Percentiles rank a stretch among this genome's conserved stretches.
These are phyloP conservation scores for Colletotrichum orchidophilum DNA, from an alignment of 2,329 filamentous ascomycete genomes.

Conservation along the genomic window DNA sequence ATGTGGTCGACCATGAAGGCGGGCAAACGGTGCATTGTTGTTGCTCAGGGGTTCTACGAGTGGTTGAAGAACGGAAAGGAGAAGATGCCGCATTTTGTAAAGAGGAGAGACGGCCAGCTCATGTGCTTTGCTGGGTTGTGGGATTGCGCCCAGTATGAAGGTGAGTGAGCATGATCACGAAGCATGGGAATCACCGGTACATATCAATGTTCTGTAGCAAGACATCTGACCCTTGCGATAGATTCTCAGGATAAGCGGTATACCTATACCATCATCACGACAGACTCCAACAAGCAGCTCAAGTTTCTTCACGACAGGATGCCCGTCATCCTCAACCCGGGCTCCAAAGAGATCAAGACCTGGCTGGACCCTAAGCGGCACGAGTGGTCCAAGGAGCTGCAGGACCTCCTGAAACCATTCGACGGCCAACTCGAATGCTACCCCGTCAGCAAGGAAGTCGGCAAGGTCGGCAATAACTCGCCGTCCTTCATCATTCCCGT, in stretches of 20 bases:
- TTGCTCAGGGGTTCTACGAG: constrained; percentile 95
- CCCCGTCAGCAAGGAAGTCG: constrained; percentile 86
- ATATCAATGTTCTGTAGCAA: not conserved
- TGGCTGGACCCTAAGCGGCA: constrained; percentile 81
- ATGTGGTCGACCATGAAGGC: constrained; percentile 96
- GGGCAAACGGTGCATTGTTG: constrained; percentile 84
- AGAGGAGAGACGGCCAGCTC: constrained; percentile 81
- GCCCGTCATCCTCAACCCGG: constrained; percentile 89
- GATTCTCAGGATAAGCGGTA: constrained; percentile 76
- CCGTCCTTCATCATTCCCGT: constrained; percentile 84
- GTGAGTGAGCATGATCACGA: constrained; percentile 57
- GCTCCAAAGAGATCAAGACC: constrained; percentile 71
- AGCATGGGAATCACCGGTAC: too few relatives aligned
- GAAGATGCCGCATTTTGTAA: constrained; percentile 86
- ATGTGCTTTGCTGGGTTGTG: constrained; percentile 93
- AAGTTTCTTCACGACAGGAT: constrained; percentile 93
- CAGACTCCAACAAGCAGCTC: constrained; percentile 82
- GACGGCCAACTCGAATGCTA: constrained; percentile 84
- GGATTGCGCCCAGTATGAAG: constrained; percentile 87
- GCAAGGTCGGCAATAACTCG: constrained; percentile 93
- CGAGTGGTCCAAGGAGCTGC: constrained; percentile 82
- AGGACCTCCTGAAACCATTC: constrained; percentile 82
- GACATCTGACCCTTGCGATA: constrained; percentile 10
- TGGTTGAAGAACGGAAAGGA: constrained; percentile 89
- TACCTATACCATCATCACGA: constrained; percentile 95